These are phyloP conservation scores for Lactarius tabidus DNA, from an alignment of 768 basidiomycete species.

Conservation along the genomic window DNA sequence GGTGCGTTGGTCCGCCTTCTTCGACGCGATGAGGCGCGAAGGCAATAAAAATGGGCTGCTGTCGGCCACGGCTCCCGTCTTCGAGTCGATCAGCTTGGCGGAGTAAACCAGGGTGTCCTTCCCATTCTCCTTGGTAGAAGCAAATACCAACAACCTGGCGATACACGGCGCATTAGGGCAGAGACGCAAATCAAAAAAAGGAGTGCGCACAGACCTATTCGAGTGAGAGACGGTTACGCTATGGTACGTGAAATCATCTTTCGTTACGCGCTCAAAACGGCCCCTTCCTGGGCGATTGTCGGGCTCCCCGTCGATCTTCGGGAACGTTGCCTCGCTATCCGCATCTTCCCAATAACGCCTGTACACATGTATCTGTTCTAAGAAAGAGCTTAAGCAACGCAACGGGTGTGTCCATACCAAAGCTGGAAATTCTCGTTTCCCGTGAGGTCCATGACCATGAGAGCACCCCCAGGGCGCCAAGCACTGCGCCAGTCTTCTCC, in stretches of 20 bases:
- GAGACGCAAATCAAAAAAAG: background rate
- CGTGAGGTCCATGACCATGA: conserved; percentile 40
- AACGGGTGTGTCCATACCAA: conserved; percentile 31
- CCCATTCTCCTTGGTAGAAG: conserved; percentile 41
- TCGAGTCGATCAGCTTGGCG: conserved; percentile 32
- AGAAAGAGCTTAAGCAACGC: background rate
- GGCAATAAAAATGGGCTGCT: conserved; percentile 33
- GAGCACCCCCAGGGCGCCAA: conserved; percentile 35
- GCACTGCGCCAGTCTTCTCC: conserved; percentile 42
- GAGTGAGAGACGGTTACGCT: conserved; percentile 34
- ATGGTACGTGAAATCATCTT: conserved; percentile 36
- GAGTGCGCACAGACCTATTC: conserved; percentile 31
- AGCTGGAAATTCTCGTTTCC: conserved; percentile 42
- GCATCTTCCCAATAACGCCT: conserved; percentile 45
- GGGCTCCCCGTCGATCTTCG: conserved; percentile 37
- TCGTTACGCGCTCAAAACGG: conserved; percentile 41
- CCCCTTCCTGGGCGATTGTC: conserved; percentile 39
- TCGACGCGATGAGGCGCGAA: conserved; percentile 36
- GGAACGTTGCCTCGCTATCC: conserved; percentile 29
- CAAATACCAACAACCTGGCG: conserved; percentile 37
- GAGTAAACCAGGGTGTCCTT: conserved; percentile 39
- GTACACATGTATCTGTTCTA: background rate
- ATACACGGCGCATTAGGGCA: background rate
- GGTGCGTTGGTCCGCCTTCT: conserved; percentile 30
- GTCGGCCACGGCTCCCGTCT: conserved; percentile 32